Evolutionary conservation across 306 rosid species (phyloP).

Genomic region (Phaseolus lunatus): DNA sequence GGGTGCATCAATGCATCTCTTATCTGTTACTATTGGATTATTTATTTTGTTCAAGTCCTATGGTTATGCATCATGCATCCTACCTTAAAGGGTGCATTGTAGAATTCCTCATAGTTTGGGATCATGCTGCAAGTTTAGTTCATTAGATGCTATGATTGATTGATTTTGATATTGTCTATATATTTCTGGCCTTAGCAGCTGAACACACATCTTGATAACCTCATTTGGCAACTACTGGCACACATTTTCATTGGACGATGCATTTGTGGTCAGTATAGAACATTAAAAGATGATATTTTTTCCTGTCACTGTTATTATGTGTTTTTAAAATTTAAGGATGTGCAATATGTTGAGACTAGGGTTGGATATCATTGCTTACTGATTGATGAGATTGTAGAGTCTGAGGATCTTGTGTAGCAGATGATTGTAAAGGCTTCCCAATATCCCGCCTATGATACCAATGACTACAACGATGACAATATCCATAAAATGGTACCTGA

Average conservation of each 20-base stretch:
- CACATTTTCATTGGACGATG: constrained; percentile 6
- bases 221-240: background rate
- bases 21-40: constrained; percentile 2
- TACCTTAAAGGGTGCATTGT: background rate
- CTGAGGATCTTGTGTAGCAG: constrained; percentile 85
- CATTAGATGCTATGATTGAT: constrained; percentile 17
- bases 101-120: background rate
- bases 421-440: constrained; percentile 89
- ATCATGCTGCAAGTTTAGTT: constrained; percentile 2
- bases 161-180: constrained; percentile 1
- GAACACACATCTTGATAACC: constrained; percentile 13
- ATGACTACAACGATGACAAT: constrained; percentile 66
- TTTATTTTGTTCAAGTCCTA: background rate
- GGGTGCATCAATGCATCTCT: background rate
- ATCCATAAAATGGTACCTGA: constrained; percentile 70
- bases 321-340: background rate
- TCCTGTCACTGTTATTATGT: background rate
- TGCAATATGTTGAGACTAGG: constrained; percentile 40
- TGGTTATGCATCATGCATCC: background rate
- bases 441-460: constrained; percentile 83
- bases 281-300: constrained; percentile 8
- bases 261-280: constrained; percentile 26
- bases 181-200: background rate
- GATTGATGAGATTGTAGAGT: constrained; percentile 92
- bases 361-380: constrained; percentile 64